Base-by-base conservation (phyloP, 2,329 filamentous ascomycete genomes). In the Phyllosticta paracitricarpa region DNA sequence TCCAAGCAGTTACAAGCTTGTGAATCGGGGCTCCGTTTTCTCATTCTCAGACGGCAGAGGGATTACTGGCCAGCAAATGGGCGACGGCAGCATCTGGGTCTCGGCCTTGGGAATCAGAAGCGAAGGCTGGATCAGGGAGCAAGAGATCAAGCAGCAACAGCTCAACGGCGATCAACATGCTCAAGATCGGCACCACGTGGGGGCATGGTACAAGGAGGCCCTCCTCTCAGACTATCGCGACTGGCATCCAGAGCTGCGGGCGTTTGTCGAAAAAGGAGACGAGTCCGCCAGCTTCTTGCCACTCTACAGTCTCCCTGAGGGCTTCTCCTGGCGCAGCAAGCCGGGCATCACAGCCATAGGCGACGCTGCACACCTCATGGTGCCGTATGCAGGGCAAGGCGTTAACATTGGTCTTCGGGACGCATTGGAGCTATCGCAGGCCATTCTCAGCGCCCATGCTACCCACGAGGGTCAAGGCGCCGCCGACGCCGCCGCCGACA, bases 311-410 rank as follows among this genome's bases (percentile, higher is more conserved):
- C 67, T 77, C 0, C 74, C 75, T 0, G 68, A 75, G 3, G 75
- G 75, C 2, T 69, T 71, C 62, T 64, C 51, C 2, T 78, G 75
- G 74, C 57, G 67, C 14, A 72, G 75, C 61, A 66, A 64, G 48
- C 61, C 65, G 4, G 75, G 75, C 4, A 64, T 77, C 9, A 77
- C 75, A 2, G 64, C 77, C 0, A 65, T 78, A 1, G 76, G 75
- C 4, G 75, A 77, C 59, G 73, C 75, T 14, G 74, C 75, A 14
- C 74, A 77, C 63, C 63, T 76, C 4, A 74, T 75, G 71, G 74
- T 72, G 0, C 69, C 70, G 1, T 74, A 70, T 58, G 67, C 66
- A 2, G 74, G 73, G 0, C 72, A 75, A 26, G 74, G 75, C 2
- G 73, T 76, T 19, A 76, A 76, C 54, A 66, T 71, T 0, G 72